Conservation (phyloP, 2,329 filamentous ascomycete genomes). For the Tolypocladium paradoxum region DNA sequence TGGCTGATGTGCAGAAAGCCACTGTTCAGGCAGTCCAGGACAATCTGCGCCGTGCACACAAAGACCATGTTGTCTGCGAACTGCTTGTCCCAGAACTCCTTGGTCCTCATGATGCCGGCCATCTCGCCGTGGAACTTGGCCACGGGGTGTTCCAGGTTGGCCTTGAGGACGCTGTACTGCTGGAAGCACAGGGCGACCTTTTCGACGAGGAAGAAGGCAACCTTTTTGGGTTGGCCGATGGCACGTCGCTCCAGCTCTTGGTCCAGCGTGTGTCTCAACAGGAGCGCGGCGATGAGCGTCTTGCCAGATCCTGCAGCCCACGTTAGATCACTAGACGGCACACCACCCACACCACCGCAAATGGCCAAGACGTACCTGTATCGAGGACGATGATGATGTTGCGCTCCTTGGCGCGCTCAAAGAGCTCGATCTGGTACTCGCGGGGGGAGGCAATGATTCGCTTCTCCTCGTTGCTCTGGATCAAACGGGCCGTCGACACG, state of each 20-base stretch:
- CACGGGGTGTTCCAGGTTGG: conserved; percentile 69
- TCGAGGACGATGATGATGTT: conserved; percentile 92
- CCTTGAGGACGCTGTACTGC: conserved; percentile 70
- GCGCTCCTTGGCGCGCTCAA: conserved; percentile 70
- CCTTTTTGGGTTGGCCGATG: conserved; percentile 46
- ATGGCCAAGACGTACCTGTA: conserved; percentile 45
- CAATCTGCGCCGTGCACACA: conserved; percentile 84
- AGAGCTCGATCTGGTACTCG: conserved; percentile 88
- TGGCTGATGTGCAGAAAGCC: conserved; percentile 70
- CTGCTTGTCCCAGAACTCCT: conserved; percentile 39
- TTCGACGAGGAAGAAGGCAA: conserved; percentile 83
- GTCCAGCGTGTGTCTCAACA: conserved; percentile 67
- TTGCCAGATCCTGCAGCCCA: conserved; percentile 66
- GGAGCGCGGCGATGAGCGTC: conserved; percentile 84
- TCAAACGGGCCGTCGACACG: background rate
- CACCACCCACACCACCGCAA: background rate
- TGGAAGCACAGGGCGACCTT: conserved; percentile 87
- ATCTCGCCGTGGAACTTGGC: conserved; percentile 66
- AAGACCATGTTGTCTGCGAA: conserved; percentile 64
- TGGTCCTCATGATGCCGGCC: conserved; percentile 27
- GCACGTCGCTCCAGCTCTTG: conserved; percentile 64
- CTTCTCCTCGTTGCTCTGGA: conserved; percentile 7
- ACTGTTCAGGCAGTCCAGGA: conserved; percentile 66
- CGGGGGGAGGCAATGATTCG: conserved; percentile 66
- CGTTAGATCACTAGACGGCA: background rate